Evolutionary conservation across 2,329 filamentous ascomycete genomes (phyloP), one percentile per base, ranked within the genome.

Genomic region (Leptosphaerulina australis): DNA sequence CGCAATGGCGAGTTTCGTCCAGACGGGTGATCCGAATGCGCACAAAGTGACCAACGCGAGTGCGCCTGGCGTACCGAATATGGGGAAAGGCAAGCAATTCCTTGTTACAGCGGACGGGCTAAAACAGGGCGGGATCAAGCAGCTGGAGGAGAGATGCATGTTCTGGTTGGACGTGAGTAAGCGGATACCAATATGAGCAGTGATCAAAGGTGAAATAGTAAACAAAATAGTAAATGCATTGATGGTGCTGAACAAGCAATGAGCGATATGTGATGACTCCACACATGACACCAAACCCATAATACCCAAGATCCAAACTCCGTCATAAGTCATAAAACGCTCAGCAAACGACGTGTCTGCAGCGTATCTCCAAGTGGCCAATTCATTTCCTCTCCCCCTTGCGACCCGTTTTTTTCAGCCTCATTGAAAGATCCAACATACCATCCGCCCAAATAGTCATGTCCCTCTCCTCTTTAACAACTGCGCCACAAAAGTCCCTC

Each of bases 1-100:
- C 4, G 82, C 83, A 0, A 79, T 86, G 60, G 83, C 81, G 0
- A 82, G 79, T 18, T 86, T 85, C 66, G 80, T 86, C 50, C 76
- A 81, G 63, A 83, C 80, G 0, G 82, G 81, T 0, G 77, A 85
- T 63, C 82, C 83, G 0, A 85, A 86, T 59, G 69, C 74, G 10
- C 74, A 81, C 49, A 85, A 85, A 50, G 53, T 85, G 26, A 84
- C 81, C 0, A 72, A 76, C 44, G 50, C 50, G 1, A 72, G 68
- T 21, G 63, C 76, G 36, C 66, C 68, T 12, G 78, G 72, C 1
- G 77, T 84, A 6, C 82, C 83, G 1, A 53, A 64, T 8, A 56
- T 81, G 6, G 60, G 65, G 14, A 62, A 69, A 0, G 74, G 72
- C 0, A 62, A 76, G 48, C 77, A 85, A 64, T 85, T 82, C 60